phyloP scores from a whole-genome alignment of 768 basidiomycete genomes.

The Trametes elegans region DNA sequence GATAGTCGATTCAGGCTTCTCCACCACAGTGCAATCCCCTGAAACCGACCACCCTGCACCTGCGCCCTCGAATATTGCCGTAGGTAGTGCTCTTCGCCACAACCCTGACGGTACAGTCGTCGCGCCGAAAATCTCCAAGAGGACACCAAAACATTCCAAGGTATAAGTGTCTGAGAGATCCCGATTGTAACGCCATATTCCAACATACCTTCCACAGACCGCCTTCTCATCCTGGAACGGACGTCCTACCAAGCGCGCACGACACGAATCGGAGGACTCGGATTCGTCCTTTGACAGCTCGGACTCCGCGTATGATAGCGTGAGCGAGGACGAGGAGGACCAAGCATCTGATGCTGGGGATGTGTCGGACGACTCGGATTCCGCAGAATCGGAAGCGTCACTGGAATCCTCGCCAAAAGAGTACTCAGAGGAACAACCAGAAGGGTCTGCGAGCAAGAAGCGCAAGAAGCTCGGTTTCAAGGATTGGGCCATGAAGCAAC shows the following conservation, averaged over 20 bases:
- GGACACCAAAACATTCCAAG: slow-evolving; percentile 43
- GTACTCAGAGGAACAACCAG: slow-evolving; percentile 16
- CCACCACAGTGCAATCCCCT: slow-evolving; percentile 13
- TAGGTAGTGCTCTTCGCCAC: slow-evolving; percentile 63
- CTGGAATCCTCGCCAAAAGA: slow-evolving; percentile 10
- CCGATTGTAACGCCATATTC: too few species aligned
- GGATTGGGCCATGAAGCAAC: slow-evolving; percentile 83
- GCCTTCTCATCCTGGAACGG: slow-evolving; percentile 53
- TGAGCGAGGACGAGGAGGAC: slow-evolving; percentile 22
- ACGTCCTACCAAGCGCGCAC: not conserved
- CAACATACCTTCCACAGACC: slow-evolving; percentile 28
- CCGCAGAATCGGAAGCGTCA: not conserved
- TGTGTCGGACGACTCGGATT: slow-evolving; percentile 18
- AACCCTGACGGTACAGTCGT: slow-evolving; percentile 61
- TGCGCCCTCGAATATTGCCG: not conserved
- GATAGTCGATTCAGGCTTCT: slow-evolving; percentile 26
- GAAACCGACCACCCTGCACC: slow-evolving; percentile 6
- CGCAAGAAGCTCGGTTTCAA: slow-evolving; percentile 67
- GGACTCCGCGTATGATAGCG: slow-evolving; percentile 62
- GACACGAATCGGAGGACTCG: slow-evolving; percentile 35
- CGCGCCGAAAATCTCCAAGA: slow-evolving; percentile 46
- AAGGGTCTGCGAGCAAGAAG: slow-evolving; percentile 29
- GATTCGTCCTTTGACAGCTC: slow-evolving; percentile 78
- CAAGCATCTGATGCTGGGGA: slow-evolving; percentile 22
- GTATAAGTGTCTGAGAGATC: slow-evolving; percentile 33